Conservation (phyloP, 23 red algal genomes). For the Cyanidioschyzon merolae region DNA sequence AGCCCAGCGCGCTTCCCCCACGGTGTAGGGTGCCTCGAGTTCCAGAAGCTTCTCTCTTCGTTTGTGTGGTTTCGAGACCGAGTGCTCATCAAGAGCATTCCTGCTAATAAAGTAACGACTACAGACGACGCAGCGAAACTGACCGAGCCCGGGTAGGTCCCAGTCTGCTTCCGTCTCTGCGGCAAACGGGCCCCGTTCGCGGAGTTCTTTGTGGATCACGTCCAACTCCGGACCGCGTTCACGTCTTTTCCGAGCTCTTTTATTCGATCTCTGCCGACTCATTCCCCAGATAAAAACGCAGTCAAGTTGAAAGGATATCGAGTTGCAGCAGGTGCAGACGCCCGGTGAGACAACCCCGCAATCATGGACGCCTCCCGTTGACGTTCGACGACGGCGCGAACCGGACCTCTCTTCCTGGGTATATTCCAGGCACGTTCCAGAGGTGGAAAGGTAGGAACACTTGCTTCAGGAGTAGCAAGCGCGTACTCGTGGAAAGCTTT, state of each 20-base stretch:
- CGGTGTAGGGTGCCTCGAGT: constrained; percentile 43
- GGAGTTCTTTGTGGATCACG: background rate
- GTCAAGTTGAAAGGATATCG: background rate
- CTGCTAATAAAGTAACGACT: constrained; percentile 67
- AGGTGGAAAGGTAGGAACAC: too few relatives aligned
- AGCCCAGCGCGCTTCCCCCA: constrained; percentile 56
- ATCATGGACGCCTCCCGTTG: too few relatives aligned
- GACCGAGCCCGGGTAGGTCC: constrained; percentile 76
- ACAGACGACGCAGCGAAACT: constrained; percentile 75
- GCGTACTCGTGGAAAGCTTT: too few relatives aligned
- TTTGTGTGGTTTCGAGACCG: constrained; percentile 58
- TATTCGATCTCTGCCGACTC: background rate
- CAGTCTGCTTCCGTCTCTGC: constrained; percentile 37
- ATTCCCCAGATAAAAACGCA: background rate
- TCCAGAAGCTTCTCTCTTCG: constrained; percentile 40
- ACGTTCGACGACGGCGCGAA: too few relatives aligned
- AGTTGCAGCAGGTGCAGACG: too few relatives aligned
- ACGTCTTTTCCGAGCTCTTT: background rate
- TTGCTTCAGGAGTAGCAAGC: too few relatives aligned
- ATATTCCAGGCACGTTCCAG: too few relatives aligned
- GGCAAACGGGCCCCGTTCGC: background rate
- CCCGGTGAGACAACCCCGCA: too few relatives aligned
- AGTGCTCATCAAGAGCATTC: constrained; percentile 32
- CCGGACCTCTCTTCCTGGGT: too few relatives aligned
- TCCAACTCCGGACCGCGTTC: background rate